Evolutionary conservation across 129 eudicot species (phyloP).

Genomic region (Flaveria linearis): DNA sequence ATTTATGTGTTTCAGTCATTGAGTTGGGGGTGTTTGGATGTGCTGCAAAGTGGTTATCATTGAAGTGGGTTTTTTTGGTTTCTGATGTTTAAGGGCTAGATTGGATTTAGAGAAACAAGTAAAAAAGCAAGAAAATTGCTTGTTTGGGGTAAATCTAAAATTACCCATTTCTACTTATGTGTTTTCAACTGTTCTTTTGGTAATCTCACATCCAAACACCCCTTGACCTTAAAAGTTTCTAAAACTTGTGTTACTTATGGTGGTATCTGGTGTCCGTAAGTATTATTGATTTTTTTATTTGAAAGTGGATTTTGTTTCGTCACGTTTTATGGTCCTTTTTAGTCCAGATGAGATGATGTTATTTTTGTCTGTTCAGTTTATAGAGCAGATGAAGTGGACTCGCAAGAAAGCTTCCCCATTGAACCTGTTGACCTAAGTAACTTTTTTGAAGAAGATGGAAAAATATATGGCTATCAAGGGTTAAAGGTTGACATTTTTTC

Average conservation of each 20-base stretch:
- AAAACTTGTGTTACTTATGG: slow-evolving; percentile 6
- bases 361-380: slow-evolving; percentile 45
- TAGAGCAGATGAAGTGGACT: slow-evolving; percentile 73
- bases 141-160: no score
- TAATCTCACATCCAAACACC: background rate
- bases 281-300: background rate
- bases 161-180: background rate
- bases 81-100: background rate
- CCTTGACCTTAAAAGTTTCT: background rate
- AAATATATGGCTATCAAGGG: slow-evolving; percentile 84
- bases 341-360: no score
- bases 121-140: background rate
- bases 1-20: background rate
- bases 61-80: background rate
- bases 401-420: slow-evolving; percentile 58
- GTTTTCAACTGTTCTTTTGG: background rate
- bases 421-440: slow-evolving; percentile 73
- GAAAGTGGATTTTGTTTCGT: background rate
- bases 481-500: slow-evolving; percentile 45
- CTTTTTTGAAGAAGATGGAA: slow-evolving; percentile 91
- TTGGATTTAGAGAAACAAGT: background rate
- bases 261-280: background rate
- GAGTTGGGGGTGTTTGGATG: no score
- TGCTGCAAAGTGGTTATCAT: no score
- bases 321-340: no score